phyloP scores from a whole-genome alignment of 1,139 yeast species.

The Yamadazyma triangularis region DNA sequence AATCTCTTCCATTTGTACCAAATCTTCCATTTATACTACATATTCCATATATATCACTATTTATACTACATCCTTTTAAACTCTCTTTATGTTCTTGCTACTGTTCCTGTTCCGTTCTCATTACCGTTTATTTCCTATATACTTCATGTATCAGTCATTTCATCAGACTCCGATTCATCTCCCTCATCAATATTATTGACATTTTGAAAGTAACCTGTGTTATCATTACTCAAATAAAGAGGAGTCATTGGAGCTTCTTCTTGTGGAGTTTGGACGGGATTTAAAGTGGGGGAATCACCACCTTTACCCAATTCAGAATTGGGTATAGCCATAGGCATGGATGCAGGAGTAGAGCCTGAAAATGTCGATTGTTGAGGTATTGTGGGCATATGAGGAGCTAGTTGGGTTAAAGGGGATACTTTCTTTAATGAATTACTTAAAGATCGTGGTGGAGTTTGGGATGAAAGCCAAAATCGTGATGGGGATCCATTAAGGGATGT shows the following conservation, averaged over 20 bases:
- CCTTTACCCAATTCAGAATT: conserved; percentile 14
- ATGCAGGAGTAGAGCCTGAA: conserved; percentile 2
- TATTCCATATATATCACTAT: too few species aligned
- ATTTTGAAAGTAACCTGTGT: conserved; percentile 13
- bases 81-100: too few species aligned
- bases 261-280: conserved; percentile 42
- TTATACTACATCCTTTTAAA: too few species aligned
- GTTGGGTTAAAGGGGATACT: conserved; percentile 13
- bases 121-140: too few species aligned
- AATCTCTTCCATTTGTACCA: too few species aligned
- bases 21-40: too few species aligned
- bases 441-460: conserved; percentile 48
- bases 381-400: conserved; percentile 3
- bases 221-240: conserved; percentile 23
- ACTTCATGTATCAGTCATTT: too few species aligned
- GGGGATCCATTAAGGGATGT: conserved; percentile 54
- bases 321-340: conserved; percentile 5
- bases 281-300: conserved; percentile 30
- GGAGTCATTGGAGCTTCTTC: conserved; percentile 50
- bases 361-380: neutral
- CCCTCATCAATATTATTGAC: conserved; percentile 4
- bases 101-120: too few species aligned
- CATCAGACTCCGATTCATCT: neutral
- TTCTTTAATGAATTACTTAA: conserved; percentile 19
- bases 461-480: conserved; percentile 48